Percentiles rank a stretch among this genome's conserved stretches.
phyloP scores from a whole-genome alignment of 257 asterid genomes.

The Eucommia ulmoides region DNA sequence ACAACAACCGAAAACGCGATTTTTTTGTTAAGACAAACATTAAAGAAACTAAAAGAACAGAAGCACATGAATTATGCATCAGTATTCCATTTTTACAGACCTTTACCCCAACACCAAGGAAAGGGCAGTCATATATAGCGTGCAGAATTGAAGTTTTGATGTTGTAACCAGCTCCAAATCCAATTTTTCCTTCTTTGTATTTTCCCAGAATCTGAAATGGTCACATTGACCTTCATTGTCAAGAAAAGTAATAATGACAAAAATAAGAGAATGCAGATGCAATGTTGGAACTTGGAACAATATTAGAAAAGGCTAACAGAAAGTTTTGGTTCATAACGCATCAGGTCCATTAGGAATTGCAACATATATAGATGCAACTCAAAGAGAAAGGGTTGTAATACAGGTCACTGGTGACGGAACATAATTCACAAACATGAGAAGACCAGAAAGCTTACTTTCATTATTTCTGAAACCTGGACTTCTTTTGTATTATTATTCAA shows the following conservation, averaged over 20 bases:
- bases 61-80: slow-evolving; percentile 9
- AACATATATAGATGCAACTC: too few species aligned
- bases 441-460: slow-evolving; percentile 29
- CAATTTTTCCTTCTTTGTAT: slow-evolving; percentile 59
- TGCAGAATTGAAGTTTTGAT: slow-evolving; percentile 50
- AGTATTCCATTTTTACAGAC: slow-evolving; percentile 18
- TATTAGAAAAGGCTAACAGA: too few species aligned
- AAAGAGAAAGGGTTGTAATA: too few species aligned
- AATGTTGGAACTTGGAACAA: neutral
- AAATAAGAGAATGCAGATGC: neutral
- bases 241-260: slow-evolving; percentile 4
- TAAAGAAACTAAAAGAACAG: neutral
- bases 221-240: slow-evolving; percentile 10
- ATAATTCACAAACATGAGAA: slow-evolving; percentile 2
- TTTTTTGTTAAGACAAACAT: slow-evolving; percentile 4
- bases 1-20: slow-evolving; percentile 11
- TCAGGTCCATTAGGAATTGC: too few species aligned
- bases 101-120: slow-evolving; percentile 57
- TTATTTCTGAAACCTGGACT: slow-evolving; percentile 46
- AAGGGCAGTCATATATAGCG: slow-evolving; percentile 79
- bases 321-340: too few species aligned
- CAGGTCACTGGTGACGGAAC: too few species aligned
- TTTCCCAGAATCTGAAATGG: slow-evolving; percentile 53
- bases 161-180: slow-evolving; percentile 73
- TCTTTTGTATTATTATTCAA: slow-evolving; percentile 32